Percentiles rank a stretch among this genome's conserved stretches.
These are phyloP conservation scores for Fusarium sterilihyphosum DNA, from an alignment of 2,329 filamentous ascomycete genomes.

Conservation along the genomic window DNA sequence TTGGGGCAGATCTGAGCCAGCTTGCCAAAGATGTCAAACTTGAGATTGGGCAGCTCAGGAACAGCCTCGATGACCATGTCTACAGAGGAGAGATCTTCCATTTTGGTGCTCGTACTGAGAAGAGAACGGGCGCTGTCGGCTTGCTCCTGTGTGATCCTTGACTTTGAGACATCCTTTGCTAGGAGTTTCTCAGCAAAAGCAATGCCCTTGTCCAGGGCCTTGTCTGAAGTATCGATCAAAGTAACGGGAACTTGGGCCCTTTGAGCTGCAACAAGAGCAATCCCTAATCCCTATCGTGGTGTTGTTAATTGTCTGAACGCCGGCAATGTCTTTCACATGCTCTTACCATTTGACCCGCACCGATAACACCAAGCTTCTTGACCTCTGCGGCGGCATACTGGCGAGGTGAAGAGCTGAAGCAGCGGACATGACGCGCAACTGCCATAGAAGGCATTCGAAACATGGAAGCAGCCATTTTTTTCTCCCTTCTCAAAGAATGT, in stretches of 20 bases:
- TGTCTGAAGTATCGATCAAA: slow-evolving; percentile 84
- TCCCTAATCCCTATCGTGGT: slow-evolving; percentile 80
- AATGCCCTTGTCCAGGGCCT: slow-evolving; percentile 87
- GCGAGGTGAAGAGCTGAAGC: slow-evolving; percentile 75
- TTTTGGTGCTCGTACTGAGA: slow-evolving; percentile 74
- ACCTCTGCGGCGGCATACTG: slow-evolving; percentile 73
- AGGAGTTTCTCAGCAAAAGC: slow-evolving; percentile 95
- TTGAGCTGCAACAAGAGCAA: slow-evolving; percentile 91
- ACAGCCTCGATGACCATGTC: slow-evolving; percentile 99
- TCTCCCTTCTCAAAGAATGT: neutral
- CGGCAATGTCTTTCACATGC: slow-evolving; percentile 49
- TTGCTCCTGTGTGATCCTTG: slow-evolving; percentile 83
- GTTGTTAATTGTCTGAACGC: slow-evolving; percentile 24
- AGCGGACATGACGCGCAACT: slow-evolving; percentile 56
- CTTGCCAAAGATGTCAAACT: slow-evolving; percentile 85
- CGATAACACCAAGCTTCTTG: slow-evolving; percentile 89
- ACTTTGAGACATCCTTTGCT: slow-evolving; percentile 90
- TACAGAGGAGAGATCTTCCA: slow-evolving; percentile 81
- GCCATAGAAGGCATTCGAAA: slow-evolving; percentile 50
- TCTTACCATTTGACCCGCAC: slow-evolving; percentile 93
- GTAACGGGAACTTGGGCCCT: slow-evolving; percentile 86
- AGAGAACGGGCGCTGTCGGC: slow-evolving; percentile 78
- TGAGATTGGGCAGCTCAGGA: slow-evolving; percentile 88
- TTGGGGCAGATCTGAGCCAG: slow-evolving; percentile 83
- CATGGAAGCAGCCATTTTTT: slow-evolving; percentile 56